These are phyloP conservation scores for Hydnum rufescens DNA, from an alignment of 768 basidiomycete species.

Conservation along the genomic window DNA sequence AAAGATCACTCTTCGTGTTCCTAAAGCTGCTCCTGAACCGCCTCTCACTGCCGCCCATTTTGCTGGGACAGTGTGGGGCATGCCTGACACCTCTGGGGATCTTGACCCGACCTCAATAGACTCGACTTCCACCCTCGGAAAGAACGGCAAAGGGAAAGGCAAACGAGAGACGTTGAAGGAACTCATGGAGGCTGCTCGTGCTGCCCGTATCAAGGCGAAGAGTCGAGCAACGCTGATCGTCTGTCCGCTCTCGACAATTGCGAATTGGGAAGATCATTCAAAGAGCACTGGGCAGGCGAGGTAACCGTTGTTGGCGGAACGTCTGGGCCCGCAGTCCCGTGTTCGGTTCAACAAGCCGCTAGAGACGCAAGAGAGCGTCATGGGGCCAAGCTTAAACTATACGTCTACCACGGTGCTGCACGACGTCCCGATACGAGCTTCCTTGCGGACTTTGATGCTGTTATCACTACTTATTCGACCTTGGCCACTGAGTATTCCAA, in stretches of 20 bases:
- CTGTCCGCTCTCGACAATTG: constrained; percentile 88
- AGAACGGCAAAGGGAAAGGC: constrained; percentile 42
- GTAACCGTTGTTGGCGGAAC: constrained; percentile 68
- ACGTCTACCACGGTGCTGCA: constrained; percentile 88
- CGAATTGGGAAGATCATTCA: constrained; percentile 99
- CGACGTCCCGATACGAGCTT: constrained; percentile 71
- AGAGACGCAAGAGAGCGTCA: constrained; percentile 4
- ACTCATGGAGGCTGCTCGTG: constrained; percentile 39
- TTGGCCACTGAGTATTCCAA: constrained; percentile 89
- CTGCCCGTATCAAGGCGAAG: constrained; percentile 57
- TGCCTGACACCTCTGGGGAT: constrained; percentile 31
- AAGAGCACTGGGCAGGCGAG: constrained; percentile 87
- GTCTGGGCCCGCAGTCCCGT: constrained; percentile 16
- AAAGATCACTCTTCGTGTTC: constrained; percentile 6
- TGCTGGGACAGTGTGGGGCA: constrained; percentile 64
- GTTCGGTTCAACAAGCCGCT: background rate
- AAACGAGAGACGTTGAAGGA: constrained; percentile 33
- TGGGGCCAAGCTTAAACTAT: constrained; percentile 41
- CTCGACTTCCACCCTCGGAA: constrained; percentile 17
- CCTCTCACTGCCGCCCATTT: constrained; percentile 37
- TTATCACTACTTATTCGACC: constrained; percentile 94
- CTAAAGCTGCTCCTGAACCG: constrained; percentile 16
- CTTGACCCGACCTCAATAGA: constrained; percentile 10
- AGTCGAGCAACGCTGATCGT: constrained; percentile 89
- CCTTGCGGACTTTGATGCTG: constrained; percentile 85